Evolutionary conservation across 1,284 basidiomycete species (phyloP).

Genomic region (Trametes versicolor): DNA sequence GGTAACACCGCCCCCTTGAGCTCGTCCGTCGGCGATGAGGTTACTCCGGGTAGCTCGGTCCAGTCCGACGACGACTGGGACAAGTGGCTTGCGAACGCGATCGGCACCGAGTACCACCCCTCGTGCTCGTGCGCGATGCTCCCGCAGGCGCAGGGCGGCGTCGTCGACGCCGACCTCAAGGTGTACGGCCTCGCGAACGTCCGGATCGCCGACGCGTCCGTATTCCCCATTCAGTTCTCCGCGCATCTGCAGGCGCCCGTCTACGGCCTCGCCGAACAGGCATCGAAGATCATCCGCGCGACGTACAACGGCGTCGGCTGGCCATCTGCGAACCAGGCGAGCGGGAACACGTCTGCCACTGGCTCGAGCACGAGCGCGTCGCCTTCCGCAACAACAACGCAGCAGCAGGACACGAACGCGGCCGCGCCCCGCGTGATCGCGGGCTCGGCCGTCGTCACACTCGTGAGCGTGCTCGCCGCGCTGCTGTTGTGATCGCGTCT

Average conservation of each 20-base stretch:
- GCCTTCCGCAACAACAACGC: constrained; percentile 7
- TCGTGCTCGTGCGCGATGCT: constrained; percentile 72
- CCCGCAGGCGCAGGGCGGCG: constrained; percentile 67
- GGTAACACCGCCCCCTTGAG: constrained; percentile 53
- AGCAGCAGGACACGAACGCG: constrained; percentile 19
- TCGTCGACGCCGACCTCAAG: constrained; percentile 68
- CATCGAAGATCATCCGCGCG: constrained; percentile 66
- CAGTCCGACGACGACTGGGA: constrained; percentile 58
- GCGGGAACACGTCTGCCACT: constrained; percentile 12
- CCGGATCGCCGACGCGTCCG: constrained; percentile 46
- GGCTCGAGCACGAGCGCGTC: constrained; percentile 5
- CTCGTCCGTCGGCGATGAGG: constrained; percentile 47
- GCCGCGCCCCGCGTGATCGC: constrained; percentile 8
- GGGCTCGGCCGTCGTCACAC: constrained; percentile 19
- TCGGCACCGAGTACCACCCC: constrained; percentile 64
- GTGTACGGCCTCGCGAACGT: constrained; percentile 64
- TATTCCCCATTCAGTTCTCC: constrained; percentile 63
- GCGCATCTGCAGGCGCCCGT: constrained; percentile 64
- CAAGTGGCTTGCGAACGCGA: constrained; percentile 51
- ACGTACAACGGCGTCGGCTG: constrained; percentile 49
- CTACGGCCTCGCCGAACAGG: constrained; percentile 79
- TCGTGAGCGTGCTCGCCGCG: constrained; percentile 20
- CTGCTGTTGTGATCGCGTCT: constrained; percentile 17
- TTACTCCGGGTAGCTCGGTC: constrained; percentile 51
- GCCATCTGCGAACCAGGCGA: constrained; percentile 30